phyloP scores from a whole-genome alignment of 495 filamentous ascomycete species.

The Articulospora tetracladia region DNA sequence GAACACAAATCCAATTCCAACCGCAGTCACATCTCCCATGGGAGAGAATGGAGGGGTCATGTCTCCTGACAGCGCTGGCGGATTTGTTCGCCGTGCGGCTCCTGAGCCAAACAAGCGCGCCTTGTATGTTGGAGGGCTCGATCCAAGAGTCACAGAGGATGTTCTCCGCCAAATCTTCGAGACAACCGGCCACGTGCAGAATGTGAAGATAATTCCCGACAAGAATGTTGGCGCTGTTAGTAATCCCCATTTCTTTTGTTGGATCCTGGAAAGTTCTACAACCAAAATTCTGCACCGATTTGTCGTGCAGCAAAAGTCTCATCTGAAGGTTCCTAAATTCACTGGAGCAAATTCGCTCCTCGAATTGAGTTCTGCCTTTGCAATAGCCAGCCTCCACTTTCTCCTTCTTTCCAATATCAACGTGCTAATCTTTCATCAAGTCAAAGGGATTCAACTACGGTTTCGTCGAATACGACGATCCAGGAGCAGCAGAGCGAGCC shows the following conservation, averaged over 20 bases:
- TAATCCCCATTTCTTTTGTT: constrained; percentile 26
- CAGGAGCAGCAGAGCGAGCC: constrained; percentile 89
- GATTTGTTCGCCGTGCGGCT: constrained; percentile 85
- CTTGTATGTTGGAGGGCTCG: constrained; percentile 92
- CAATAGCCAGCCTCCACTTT: not conserved
- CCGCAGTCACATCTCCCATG: constrained; percentile 86
- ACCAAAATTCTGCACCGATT: constrained; percentile 12
- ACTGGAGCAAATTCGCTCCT: not conserved
- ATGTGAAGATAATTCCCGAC: constrained; percentile 98
- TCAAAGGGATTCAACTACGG: constrained; percentile 98
- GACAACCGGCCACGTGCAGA: constrained; percentile 96
- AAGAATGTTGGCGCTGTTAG: constrained; percentile 77
- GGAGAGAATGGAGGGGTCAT: constrained; percentile 63
- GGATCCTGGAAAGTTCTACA: constrained; percentile 19
- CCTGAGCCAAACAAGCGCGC: constrained; percentile 99
- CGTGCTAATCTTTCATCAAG: constrained; percentile 42
- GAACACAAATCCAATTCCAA: constrained; percentile 94
- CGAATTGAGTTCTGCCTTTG: not conserved
- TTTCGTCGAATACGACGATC: constrained; percentile 98
- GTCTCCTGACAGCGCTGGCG: constrained; percentile 75
- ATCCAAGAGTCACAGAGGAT: constrained; percentile 94
- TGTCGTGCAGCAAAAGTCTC: constrained; percentile 10
- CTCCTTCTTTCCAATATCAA: not conserved
- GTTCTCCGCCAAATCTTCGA: constrained; percentile 98
- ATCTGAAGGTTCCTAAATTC: constrained; percentile 13